Base-by-base conservation (phyloP, 208 protist genomes). In the Crithidia acanthocephali region DNA sequence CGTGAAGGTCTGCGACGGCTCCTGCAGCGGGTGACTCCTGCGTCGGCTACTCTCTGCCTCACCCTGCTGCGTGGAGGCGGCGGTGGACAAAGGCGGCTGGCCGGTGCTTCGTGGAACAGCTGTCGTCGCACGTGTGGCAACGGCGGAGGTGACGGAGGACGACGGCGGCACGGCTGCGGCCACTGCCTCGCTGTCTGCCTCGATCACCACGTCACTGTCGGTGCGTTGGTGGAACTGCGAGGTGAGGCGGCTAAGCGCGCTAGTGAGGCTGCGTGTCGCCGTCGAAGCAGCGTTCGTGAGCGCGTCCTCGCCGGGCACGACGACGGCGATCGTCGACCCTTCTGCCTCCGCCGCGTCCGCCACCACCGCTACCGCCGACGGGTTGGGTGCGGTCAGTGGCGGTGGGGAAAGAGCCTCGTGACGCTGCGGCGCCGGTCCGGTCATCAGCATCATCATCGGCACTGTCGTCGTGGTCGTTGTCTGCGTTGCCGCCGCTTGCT, bases 391-490 rank as follows among this genome's bases (percentile, higher is more conserved):
- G 11, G 42, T 25, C n/a, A 25, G 48, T 11, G 44, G 16, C 44
- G 62, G 27, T 18, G n/a, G 27, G 20, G 22, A 8, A 27, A 33
- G 1, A n/a, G 33, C 50, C 32, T 48, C 28, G 22, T 59, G 61
- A n/a, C 27, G 68, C 40, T 28, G 60, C 2, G 63, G 64, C 6
- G 72, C 33, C 15, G 72, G 55, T 48, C n/a, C 61, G 2, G 55
- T 56, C 25, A 69, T 42, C 72, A 69, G 1, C 35, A 66, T 53
- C 40, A 63, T 44, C 18, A 72, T 44, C 22, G 72, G 72, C 37
- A 68, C 57, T 23, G 72, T 72, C 16, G 72, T 77, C 18, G 55
- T 72, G 18, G 58, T 59, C 32, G 55, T 76, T n/a, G 60, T 72
- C 64, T 70, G 65, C 35, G 72, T 61, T 16, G 18, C 28, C 9